phyloP scores from a whole-genome alignment of 306 rosid genomes.

The Canavalia gladiata region DNA sequence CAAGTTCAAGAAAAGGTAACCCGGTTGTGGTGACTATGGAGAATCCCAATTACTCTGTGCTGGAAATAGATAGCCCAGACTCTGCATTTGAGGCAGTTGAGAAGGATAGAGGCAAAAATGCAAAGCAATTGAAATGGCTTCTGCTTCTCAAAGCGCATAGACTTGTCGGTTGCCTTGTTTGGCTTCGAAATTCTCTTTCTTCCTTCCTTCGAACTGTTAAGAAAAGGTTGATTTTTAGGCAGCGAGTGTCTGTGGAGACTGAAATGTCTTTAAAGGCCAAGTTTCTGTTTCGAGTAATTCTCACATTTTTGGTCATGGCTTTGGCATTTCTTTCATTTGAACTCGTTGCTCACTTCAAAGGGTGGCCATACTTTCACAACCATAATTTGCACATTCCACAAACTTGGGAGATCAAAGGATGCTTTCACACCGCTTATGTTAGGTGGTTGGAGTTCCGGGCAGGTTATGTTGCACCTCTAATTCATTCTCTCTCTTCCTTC shows the following conservation, averaged over 20 bases:
- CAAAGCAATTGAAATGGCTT: conserved; percentile 67
- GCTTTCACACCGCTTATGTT: conserved; percentile 64
- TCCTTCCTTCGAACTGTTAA: conserved; percentile 55
- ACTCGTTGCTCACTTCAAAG: conserved; percentile 71
- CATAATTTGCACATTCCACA: conserved; percentile 62
- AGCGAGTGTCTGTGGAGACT: conserved; percentile 55
- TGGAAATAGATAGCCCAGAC: conserved; percentile 62
- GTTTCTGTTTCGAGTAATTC: conserved; percentile 58
- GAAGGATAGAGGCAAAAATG: conserved; percentile 64
- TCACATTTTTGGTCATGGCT: conserved; percentile 60
- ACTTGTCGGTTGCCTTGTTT: conserved; percentile 55
- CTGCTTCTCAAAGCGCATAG: conserved; percentile 63
- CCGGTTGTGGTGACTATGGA: conserved; percentile 74
- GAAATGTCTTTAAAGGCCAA: conserved; percentile 61
- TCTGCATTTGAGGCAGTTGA: conserved; percentile 63
- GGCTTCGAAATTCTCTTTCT: conserved; percentile 57
- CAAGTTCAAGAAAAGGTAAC: conserved; percentile 53
- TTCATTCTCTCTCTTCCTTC: conserved; percentile 63
- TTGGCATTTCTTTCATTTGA: conserved; percentile 67
- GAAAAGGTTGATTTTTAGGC: conserved; percentile 55
- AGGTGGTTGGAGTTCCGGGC: conserved; percentile 72
- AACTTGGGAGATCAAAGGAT: conserved; percentile 63
- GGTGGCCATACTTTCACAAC: conserved; percentile 72
- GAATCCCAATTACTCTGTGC: conserved; percentile 66
- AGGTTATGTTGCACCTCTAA: conserved; percentile 65